These are phyloP conservation scores for Leccinum imitatum DNA, from an alignment of 768 basidiomycete species.

Conservation along the genomic window DNA sequence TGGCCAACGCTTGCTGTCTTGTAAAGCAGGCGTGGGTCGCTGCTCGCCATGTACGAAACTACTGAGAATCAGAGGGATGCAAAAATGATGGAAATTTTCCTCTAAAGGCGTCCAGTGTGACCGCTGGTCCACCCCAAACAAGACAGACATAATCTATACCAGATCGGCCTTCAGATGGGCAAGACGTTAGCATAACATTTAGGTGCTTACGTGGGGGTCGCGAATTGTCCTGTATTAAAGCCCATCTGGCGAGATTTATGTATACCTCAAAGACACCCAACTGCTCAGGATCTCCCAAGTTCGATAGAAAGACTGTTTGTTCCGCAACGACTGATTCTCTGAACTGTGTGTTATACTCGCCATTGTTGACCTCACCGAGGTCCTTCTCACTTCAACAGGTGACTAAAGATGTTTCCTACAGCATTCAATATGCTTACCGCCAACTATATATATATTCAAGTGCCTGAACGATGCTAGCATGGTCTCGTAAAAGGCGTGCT, in stretches of 20 bases:
- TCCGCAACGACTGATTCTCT: slow-evolving; percentile 9
- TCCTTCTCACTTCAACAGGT: slow-evolving; percentile 35
- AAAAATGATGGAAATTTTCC: slow-evolving; percentile 10
- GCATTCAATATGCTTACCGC: slow-evolving; percentile 27
- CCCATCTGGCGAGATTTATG: slow-evolving; percentile 17
- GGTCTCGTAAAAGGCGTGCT: slow-evolving; percentile 24
- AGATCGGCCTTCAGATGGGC: background rate
- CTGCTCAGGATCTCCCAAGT: slow-evolving; percentile 16
- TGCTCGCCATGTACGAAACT: slow-evolving; percentile 11
- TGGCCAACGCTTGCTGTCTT: slow-evolving; percentile 1
- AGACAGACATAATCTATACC: slow-evolving; percentile 8
- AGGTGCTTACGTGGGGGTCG: background rate
- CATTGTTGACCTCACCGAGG: slow-evolving; percentile 3
- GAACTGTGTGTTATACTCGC: background rate
- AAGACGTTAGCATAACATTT: background rate
- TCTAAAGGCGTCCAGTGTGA: slow-evolving; percentile 8
- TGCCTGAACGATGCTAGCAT: slow-evolving; percentile 24
- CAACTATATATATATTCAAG: slow-evolving; percentile 43
- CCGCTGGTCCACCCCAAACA: slow-evolving; percentile 16
- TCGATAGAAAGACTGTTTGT: slow-evolving; percentile 8
- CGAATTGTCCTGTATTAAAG: slow-evolving; percentile 3
- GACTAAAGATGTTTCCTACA: background rate
- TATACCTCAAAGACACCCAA: slow-evolving; percentile 21
- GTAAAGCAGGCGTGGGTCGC: slow-evolving; percentile 8
- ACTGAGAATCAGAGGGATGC: background rate